Evolutionary conservation across 768 basidiomycete genomes (phyloP), one percentile per base, ranked within the genome.

Genomic region (Termitomyces sp.): DNA sequence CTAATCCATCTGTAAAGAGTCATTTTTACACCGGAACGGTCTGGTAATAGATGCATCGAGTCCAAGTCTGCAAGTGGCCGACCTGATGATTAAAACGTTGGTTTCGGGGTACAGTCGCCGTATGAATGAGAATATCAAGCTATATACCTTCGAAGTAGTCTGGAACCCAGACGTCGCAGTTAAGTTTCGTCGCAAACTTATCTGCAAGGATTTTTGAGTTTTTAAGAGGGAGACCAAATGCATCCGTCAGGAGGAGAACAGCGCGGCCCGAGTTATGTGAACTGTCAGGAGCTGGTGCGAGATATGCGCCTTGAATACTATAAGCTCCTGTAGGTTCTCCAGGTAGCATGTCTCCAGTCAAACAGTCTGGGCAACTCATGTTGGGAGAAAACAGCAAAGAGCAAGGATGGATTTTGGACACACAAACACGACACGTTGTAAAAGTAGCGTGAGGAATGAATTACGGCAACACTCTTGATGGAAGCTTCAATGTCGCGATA

Each of bases 151-250:
- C 65, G 64, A 87, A 88, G 46, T 84, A 67, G 68, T 88, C 86
- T 13, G 86, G 86, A 40, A 85, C 74, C 80, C 82, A 87, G 14
- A 86, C 84, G 62, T 87, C 85, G 58, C 84, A 82, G 14, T 73
- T 67, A n/a, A 87, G 64, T 20, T 69, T 64, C 56, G 76, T 71
- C 8, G 84, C 75, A 30, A 85, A 67, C 26, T 73, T 69, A 69
- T 88, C 85, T 0, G 85, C 84, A 4, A 87, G 71, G 56, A 88
- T 74, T 65, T 82, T 86, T 58, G 69, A 75, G 63, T 87, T 87
- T 32, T 74, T 70, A 33, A 86, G 66, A 4, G 75, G 72, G 10
- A 86, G 69, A 3, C 85, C 86, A 60, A 85, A 88, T 13, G 74
- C 77, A 61, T 87, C 86, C 0, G 81, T 85, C 26, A 85, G 70